Evolutionary conservation across 2,329 filamentous ascomycete genomes (phyloP).

Genomic region (Bipolaris victoriae): DNA sequence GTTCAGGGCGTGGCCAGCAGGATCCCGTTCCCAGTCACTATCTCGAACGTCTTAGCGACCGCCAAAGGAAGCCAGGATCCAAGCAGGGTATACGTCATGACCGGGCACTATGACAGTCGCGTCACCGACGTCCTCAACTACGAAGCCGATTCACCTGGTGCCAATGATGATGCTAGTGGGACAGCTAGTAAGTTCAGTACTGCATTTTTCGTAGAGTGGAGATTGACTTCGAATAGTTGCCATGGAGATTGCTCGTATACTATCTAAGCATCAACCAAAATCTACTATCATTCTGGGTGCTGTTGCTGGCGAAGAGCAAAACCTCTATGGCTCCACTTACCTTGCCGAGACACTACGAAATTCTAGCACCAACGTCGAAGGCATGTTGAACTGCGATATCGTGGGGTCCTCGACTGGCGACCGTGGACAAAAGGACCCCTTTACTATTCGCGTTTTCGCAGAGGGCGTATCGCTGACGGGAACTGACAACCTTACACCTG

Average conservation of each 20-base stretch:
- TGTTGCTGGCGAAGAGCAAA: conserved; percentile 65
- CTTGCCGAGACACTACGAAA: conserved; percentile 61
- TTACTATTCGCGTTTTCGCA: conserved; percentile 62
- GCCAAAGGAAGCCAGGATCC: conserved; percentile 58
- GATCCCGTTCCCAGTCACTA: conserved; percentile 59
- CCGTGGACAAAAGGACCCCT: conserved; percentile 55
- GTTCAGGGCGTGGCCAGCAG: conserved; percentile 56
- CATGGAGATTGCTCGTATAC: conserved; percentile 62
- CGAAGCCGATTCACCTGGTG: conserved; percentile 60
- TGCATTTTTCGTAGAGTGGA: background rate
- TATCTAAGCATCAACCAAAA: conserved; percentile 55
- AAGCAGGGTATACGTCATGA: conserved; percentile 59
- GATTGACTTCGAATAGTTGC: conserved; percentile 47
- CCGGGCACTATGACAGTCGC: conserved; percentile 63
- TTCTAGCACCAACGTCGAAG: conserved; percentile 60
- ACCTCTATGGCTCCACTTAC: conserved; percentile 59
- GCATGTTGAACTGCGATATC: conserved; percentile 65
- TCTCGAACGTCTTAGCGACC: conserved; percentile 59
- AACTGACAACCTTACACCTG: conserved; percentile 49
- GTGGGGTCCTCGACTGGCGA: conserved; percentile 59
- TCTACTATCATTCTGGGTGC: conserved; percentile 64
- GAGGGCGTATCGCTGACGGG: conserved; percentile 54
- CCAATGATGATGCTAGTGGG: conserved; percentile 64
- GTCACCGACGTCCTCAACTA: conserved; percentile 60
- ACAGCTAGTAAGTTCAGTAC: conserved; percentile 51